Evolutionary conservation across 208 protist genomes (phyloP), one percentile per base, ranked within the genome.

Genomic region (Leishmania tarentolae): DNA sequence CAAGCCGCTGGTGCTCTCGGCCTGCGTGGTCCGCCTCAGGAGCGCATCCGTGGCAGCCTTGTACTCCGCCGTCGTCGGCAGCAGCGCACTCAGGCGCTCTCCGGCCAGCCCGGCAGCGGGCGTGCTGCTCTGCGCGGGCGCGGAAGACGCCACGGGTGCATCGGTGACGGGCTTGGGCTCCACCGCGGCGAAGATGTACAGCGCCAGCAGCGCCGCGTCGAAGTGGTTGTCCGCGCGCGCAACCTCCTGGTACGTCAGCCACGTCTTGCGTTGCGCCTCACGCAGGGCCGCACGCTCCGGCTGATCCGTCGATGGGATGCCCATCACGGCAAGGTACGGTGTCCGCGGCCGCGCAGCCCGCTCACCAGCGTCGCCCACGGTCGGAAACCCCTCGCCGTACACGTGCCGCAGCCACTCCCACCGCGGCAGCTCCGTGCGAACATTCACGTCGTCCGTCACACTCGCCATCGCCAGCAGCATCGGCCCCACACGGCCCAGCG

Each of bases 261-360:
- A 91, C 73, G 86, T 91, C 31, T 3, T 28, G 68, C 90, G 87
- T 80, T 93, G 90, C 53, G 85, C 72, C 47, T 78, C 52, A 21
- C 87, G 84, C 35, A 86, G 79, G 2, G 65, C 56, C 35, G 56
- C 61, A 17, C 90, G 59, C 35, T 52, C 80, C 8, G 75, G 71
- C 35, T 81, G 77, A 74, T 93, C 90, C 24, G 85, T 83, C 5
- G 87, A 88, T 0, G 86, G 90, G 59, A 91, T 90, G 24, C 89
- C 89, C 28, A 91, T 40, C 77, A 87, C 90, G 11, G 85, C 78
- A 0, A 90, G 68, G 50, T 84, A 82, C 9, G 57, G 42, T n/a
- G 79, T 72, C 40, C 68, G 44, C 3, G 61, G 46, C 81, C 42
- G 37, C 75, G 75, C 21, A 7, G 68, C 40, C 2, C 9, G 21